Evolutionary conservation across 163 green algal genomes (phyloP), one percentile per base, ranked within the genome.

Genomic region (Volvox carteri): DNA sequence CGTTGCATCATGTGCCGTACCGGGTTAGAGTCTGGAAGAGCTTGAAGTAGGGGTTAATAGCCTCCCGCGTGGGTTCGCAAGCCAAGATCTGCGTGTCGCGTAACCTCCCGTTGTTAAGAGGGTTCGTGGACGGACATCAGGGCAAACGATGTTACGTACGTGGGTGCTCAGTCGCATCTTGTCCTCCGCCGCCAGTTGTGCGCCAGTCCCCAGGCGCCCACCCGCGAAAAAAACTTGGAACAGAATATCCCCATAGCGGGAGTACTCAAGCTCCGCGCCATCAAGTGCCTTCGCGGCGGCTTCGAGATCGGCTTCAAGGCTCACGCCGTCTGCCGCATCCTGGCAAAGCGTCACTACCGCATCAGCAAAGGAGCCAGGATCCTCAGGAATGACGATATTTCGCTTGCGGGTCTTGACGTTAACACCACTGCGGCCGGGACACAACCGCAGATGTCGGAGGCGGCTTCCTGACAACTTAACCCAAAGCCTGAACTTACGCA

Each of bases 181-280:
- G 79, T 95, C 92, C 72, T 97, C 95, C 30, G 94, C 91, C 52
- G 94, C 93, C 48, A 97, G 92, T 68, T 94, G 96, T 70, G 93
- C 93, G 78, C 96, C 96, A 4, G 93, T 94, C 52, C 93, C 94
- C 72, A 99, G 90, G n/a, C 96, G 95, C 37, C 94, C 95, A 39
- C 97, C 97, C 28, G 95, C 96, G 91, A 99, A 99, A 7, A 98
- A 92, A 62, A 99, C 96, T 96, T 99, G 98, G 88, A 99, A 99
- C 30, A 99, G 93, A 2, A 97, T 98, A 83, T 99, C 98, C 46
- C 97, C 97, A 97, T 99, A 99, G 44, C 98, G 94, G 5, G 92
- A 97, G 86, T 98, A 99, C 90, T 99, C 98, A 12, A 99, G 94
- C 52, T 99, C 96, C 12, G 90, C 90, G 3, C 81, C 79, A 58